A percentile compares a stretch with the other conserved stretches of the same genome.
Evolutionary conservation across 2,329 filamentous ascomycete species (phyloP).

Genomic region (Diaporthe eres): DNA sequence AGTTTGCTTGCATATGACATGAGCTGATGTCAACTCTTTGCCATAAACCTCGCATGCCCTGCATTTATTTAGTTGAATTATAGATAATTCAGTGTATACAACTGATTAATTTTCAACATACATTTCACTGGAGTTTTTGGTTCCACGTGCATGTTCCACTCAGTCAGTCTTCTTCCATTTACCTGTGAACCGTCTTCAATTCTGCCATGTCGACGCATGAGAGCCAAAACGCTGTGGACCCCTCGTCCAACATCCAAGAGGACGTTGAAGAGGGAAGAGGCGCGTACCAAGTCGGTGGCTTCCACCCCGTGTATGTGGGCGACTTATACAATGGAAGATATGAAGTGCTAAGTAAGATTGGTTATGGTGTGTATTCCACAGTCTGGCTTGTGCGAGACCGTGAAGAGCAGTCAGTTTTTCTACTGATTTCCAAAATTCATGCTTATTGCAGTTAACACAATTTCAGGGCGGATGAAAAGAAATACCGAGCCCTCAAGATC

Average conservation of each 20-base stretch:
- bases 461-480: background rate
- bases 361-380: background rate
- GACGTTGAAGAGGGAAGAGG: background rate
- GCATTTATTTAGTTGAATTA: background rate
- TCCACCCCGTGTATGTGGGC: background rate
- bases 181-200: background rate
- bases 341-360: background rate
- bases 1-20: too few species aligned
- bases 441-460: background rate
- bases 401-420: background rate
- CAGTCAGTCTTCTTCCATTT: background rate
- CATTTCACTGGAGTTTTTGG: accelerated
- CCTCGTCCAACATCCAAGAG: background rate
- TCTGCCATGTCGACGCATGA: background rate
- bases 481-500: slow-evolving; percentile 2
- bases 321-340: background rate
- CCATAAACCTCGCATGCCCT: too few species aligned
- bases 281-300: background rate
- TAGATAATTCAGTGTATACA: background rate
- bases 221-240: background rate
- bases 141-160: background rate
- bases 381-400: slow-evolving; percentile 5
- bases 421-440: too few species aligned
- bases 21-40: too few species aligned
- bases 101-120: background rate